These are phyloP conservation scores for Glebionis coronaria DNA, from an alignment of 129 eudicot species.

Conservation along the genomic window DNA sequence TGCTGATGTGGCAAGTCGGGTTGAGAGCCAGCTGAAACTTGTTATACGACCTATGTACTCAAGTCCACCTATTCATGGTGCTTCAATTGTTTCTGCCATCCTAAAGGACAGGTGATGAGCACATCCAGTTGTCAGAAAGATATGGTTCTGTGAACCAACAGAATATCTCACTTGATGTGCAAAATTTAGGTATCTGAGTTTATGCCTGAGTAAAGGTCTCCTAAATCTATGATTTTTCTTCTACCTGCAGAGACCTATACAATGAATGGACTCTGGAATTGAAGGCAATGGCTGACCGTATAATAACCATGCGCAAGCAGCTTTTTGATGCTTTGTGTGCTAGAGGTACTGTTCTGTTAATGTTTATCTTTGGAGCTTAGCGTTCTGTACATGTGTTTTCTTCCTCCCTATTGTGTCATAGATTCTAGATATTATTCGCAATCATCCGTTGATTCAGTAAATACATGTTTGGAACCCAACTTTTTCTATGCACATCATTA, in stretches of 20 bases:
- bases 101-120: slow-evolving; percentile 72
- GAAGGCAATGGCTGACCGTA: slow-evolving; percentile 98
- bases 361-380: background rate
- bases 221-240: slow-evolving; percentile 18
- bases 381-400: no score
- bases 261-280: slow-evolving; percentile 87
- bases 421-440: no score
- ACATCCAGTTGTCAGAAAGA: background rate
- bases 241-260: slow-evolving; percentile 61
- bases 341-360: slow-evolving; percentile 50
- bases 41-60: slow-evolving; percentile 97
- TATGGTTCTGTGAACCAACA: slow-evolving; percentile 2
- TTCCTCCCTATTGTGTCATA: no score
- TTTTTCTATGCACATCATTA: no score
- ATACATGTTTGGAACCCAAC: no score
- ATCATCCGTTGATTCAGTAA: no score
- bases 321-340: slow-evolving; percentile 71
- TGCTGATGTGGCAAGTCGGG: slow-evolving; percentile 87
- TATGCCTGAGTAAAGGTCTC: background rate
- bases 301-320: slow-evolving; percentile 81
- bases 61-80: slow-evolving; percentile 90
- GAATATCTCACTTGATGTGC: background rate
- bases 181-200: background rate
- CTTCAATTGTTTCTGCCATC: slow-evolving; percentile 82
- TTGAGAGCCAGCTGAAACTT: slow-evolving; percentile 91